phyloP scores from a whole-genome alignment of 2,329 filamentous ascomycete species.

The Epicoccum nigrum region DNA sequence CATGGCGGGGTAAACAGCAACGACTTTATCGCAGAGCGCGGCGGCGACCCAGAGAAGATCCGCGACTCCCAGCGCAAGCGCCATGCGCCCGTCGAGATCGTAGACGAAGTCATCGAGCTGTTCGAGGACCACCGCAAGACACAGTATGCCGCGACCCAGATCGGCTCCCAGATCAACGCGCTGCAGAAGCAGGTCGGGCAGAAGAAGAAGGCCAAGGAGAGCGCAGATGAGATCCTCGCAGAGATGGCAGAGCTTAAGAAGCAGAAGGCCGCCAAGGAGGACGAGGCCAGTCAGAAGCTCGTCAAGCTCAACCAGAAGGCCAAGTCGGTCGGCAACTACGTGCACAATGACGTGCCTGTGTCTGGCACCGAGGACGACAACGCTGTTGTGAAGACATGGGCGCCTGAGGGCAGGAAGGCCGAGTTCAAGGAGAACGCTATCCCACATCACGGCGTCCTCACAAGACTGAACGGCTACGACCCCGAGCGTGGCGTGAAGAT shows the following conservation, averaged over 20 bases:
- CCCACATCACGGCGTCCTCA: slow-evolving; percentile 93
- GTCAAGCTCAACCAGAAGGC: slow-evolving; percentile 75
- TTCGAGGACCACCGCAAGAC: slow-evolving; percentile 86
- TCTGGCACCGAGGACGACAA: slow-evolving; percentile 92
- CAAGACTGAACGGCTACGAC: slow-evolving; percentile 88
- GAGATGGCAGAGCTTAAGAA: slow-evolving; percentile 79
- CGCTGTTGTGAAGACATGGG: slow-evolving; percentile 75
- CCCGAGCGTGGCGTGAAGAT: slow-evolving; percentile 81
- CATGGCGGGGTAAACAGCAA: slow-evolving; percentile 45
- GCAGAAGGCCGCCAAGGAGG: slow-evolving; percentile 80
- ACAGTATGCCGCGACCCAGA: slow-evolving; percentile 78
- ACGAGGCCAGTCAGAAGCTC: slow-evolving; percentile 77
- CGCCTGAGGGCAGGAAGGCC: slow-evolving; percentile 73
- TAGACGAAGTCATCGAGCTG: slow-evolving; percentile 87
- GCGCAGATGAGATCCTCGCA: slow-evolving; percentile 78
- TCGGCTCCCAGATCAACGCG: slow-evolving; percentile 84
- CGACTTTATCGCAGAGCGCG: slow-evolving; percentile 73
- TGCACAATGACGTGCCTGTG: slow-evolving; percentile 85
- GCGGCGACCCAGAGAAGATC: slow-evolving; percentile 89
- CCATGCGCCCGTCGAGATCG: slow-evolving; percentile 77
- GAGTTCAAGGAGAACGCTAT: slow-evolving; percentile 81
- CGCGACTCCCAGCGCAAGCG: slow-evolving; percentile 88
- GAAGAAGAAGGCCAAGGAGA: slow-evolving; percentile 92
- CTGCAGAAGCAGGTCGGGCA: slow-evolving; percentile 87
- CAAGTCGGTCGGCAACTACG: slow-evolving; percentile 86